These are phyloP conservation scores for Suillus americanus DNA, from an alignment of 768 basidiomycete species.

Conservation along the genomic window DNA sequence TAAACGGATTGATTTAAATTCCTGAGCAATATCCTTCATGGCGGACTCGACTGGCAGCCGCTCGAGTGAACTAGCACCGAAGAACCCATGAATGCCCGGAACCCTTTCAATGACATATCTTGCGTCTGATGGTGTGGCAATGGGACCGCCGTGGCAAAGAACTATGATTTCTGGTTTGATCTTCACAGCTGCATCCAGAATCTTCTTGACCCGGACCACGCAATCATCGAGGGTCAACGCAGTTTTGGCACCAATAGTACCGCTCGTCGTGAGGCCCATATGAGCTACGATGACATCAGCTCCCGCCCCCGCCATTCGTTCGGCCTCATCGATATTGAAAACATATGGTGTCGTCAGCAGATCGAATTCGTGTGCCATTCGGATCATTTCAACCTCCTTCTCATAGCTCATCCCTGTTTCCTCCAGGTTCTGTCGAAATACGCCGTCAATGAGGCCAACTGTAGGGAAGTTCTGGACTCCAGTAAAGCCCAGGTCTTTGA, in stretches of 20 bases:
- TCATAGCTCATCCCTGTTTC: constrained; percentile 31
- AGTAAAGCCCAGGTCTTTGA: constrained; percentile 26
- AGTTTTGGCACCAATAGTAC: constrained; percentile 26
- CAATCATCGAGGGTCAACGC: constrained; percentile 22
- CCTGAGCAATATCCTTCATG: constrained; percentile 17
- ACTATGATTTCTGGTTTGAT: constrained; percentile 21
- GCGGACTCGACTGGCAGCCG: constrained; percentile 25
- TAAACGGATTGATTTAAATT: constrained; percentile 24
- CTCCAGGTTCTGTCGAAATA: constrained; percentile 29
- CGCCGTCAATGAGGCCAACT: constrained; percentile 27
- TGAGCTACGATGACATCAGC: constrained; percentile 27
- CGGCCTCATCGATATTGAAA: constrained; percentile 27
- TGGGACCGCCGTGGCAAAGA: constrained; percentile 25
- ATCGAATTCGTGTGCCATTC: constrained; percentile 21
- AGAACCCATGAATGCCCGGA: constrained; percentile 24
- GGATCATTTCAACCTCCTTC: constrained; percentile 32
- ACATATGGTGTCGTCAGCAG: constrained; percentile 29
- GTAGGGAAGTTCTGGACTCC: constrained; percentile 32
- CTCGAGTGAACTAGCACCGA: constrained; percentile 28
- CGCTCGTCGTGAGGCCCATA: constrained; percentile 30
- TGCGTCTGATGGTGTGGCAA: constrained; percentile 24
- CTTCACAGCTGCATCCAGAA: constrained; percentile 16
- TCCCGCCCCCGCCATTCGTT: constrained; percentile 23
- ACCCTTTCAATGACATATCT: constrained; percentile 19
- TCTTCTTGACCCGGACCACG: constrained; percentile 19